A percentile compares a stretch with the other conserved stretches of the same genome.
These are phyloP conservation scores for Isoetes engelmannii DNA, from an alignment of 83 land plant species.

Conservation along the genomic window DNA sequence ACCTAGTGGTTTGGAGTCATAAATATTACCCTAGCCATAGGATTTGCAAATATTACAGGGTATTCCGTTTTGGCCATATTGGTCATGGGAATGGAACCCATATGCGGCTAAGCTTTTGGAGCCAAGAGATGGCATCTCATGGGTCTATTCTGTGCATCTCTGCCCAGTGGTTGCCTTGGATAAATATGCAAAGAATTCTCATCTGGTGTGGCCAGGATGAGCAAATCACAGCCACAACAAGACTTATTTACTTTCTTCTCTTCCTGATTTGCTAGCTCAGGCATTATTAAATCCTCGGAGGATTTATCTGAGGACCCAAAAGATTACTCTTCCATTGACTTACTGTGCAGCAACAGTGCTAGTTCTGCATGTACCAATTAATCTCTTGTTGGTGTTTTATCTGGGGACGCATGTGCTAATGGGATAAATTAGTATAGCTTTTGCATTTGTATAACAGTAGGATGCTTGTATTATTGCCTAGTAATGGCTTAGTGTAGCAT, in stretches of 20 bases:
- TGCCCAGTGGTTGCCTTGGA: slow-evolving; percentile 34
- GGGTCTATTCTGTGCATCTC: neutral
- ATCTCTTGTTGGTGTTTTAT: slow-evolving; percentile 11
- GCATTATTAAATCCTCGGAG: slow-evolving; percentile 38
- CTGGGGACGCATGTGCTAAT: no score
- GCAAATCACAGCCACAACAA: slow-evolving; percentile 28
- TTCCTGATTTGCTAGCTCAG: slow-evolving; percentile 48
- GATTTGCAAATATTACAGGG: slow-evolving; percentile 8
- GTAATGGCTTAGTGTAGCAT: no score
- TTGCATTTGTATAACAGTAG: no score
- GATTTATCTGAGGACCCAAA: slow-evolving; percentile 44
- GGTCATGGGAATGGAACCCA: slow-evolving; percentile 11
- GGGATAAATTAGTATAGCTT: no score
- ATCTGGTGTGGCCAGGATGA: slow-evolving; percentile 33
- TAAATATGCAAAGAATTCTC: slow-evolving; percentile 36
- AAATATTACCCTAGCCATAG: slow-evolving; percentile 5
- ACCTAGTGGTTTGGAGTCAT: no score
- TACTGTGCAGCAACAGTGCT: slow-evolving; percentile 14
- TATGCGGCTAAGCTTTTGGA: slow-evolving; percentile 6
- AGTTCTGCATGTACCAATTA: slow-evolving; percentile 21
- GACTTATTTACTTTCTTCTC: slow-evolving; percentile 27
- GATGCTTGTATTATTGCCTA: no score
- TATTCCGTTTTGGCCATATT: neutral
- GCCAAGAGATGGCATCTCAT: slow-evolving; percentile 2
- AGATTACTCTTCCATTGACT: slow-evolving; percentile 29